These are phyloP conservation scores for Quambalaria eucalypti DNA, from an alignment of 1,284 basidiomycete genomes.

Conservation along the genomic window DNA sequence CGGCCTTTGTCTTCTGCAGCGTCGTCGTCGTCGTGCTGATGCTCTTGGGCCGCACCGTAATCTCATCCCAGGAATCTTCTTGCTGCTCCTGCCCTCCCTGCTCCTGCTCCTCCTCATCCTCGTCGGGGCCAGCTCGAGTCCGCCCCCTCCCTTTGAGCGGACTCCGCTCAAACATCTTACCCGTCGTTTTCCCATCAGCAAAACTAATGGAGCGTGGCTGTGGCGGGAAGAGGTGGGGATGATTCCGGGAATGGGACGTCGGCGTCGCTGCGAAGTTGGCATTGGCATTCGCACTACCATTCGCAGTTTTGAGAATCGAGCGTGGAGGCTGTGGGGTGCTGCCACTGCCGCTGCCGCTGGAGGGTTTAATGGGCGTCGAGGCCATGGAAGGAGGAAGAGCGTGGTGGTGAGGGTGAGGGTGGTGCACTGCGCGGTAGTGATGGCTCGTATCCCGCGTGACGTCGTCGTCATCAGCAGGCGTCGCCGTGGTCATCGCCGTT, in stretches of 20 bases:
- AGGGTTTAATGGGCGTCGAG: too few species aligned
- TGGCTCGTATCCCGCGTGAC: too few species aligned
- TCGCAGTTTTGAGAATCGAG: slow-evolving; percentile 11
- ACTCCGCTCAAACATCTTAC: background rate
- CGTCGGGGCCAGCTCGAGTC: background rate
- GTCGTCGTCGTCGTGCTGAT: background rate
- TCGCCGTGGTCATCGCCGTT: too few species aligned
- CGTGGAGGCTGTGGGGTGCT: slow-evolving; percentile 3
- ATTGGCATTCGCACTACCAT: background rate
- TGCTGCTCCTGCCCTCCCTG: slow-evolving; percentile 1
- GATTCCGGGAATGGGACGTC: too few species aligned
- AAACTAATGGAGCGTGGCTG: slow-evolving; percentile 22
- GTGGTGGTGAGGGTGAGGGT: too few species aligned
- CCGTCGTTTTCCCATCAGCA: slow-evolving; percentile 9
- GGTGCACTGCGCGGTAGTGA: too few species aligned
- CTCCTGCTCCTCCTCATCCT: slow-evolving; percentile 2
- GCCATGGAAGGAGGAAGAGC: too few species aligned
- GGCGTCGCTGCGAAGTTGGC: background rate
- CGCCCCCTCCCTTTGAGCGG: background rate
- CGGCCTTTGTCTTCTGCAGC: background rate
- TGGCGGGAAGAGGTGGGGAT: background rate
- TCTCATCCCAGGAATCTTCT: background rate
- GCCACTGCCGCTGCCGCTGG: too few species aligned
- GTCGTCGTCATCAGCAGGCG: background rate
- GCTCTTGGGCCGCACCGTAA: too few species aligned